These are phyloP conservation scores for Claviceps sp. DNA, from an alignment of 2,329 filamentous ascomycete genomes.

Conservation along the genomic window DNA sequence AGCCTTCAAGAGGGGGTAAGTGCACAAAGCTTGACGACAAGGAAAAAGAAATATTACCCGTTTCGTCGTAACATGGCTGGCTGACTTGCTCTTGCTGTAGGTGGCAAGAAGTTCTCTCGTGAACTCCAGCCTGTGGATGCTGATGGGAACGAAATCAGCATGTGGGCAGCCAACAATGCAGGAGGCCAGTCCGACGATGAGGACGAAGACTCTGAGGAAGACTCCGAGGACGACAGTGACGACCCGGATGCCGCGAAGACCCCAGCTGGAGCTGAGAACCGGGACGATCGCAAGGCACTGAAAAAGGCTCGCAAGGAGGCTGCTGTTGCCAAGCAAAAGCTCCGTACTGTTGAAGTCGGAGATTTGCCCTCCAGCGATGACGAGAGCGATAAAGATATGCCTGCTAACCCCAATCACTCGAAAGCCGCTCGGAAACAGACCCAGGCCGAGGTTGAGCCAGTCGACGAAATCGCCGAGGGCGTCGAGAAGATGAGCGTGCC, in stretches of 20 bases:
- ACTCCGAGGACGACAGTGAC: constrained; percentile 37
- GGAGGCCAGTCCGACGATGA: constrained; percentile 41
- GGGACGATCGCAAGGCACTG: constrained; percentile 75
- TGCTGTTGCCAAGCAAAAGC: constrained; percentile 64
- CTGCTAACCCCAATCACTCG: constrained; percentile 85
- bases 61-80: not conserved
- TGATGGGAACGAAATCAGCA: constrained; percentile 77
- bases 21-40: not conserved
- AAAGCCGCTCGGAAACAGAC: constrained; percentile 54
- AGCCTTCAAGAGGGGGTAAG: constrained; percentile 81
- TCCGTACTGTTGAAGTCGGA: constrained; percentile 62
- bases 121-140: constrained; percentile 79
- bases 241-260: constrained; percentile 29
- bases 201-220: constrained; percentile 38
- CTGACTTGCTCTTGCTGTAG: constrained; percentile 29
- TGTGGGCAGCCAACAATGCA: constrained; percentile 61
- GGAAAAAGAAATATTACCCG: no score
- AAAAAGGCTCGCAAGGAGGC: constrained; percentile 88
- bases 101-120: constrained; percentile 90
- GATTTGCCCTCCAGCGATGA: constrained; percentile 69
- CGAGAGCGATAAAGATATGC: constrained; percentile 52
- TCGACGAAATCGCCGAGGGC: constrained; percentile 39
- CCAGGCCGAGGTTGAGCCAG: constrained; percentile 20
- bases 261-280: constrained; percentile 41
- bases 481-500: constrained; percentile 40